Conservation (phyloP, 345 rosid species). For the Passiflora organensis region DNA sequence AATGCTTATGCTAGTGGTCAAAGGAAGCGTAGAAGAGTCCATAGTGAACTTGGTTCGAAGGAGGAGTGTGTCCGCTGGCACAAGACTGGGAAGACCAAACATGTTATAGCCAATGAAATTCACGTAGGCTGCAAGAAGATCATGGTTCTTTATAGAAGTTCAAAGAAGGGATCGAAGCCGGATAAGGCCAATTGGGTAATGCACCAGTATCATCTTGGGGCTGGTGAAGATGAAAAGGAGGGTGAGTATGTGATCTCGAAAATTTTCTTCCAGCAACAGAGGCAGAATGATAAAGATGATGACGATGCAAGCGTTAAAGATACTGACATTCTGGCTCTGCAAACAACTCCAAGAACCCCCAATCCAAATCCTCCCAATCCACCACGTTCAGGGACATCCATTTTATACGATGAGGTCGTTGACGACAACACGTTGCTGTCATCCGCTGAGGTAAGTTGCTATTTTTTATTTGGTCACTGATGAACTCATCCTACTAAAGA, state of each 20-base stretch:
- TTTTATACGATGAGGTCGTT: constrained; percentile 22
- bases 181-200: constrained; percentile 81
- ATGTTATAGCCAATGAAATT: constrained; percentile 52
- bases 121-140: constrained; percentile 80
- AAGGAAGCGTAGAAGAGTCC: constrained; percentile 85
- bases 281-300: constrained; percentile 34
- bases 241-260: constrained; percentile 81
- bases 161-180: constrained; percentile 64
- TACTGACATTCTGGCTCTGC: constrained; percentile 32
- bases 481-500: too few relatives aligned
- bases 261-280: constrained; percentile 56
- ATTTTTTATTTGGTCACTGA: background rate
- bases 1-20: constrained; percentile 93
- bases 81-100: constrained; percentile 86
- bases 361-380: constrained; percentile 55
- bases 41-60: constrained; percentile 27
- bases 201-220: constrained; percentile 89
- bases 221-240: constrained; percentile 55
- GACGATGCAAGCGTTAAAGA: constrained; percentile 25
- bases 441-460: constrained; percentile 31
- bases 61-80: constrained; percentile 89
- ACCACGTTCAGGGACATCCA: constrained; percentile 32
- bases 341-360: constrained; percentile 69
- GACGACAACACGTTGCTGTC: constrained; percentile 18
- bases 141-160: constrained; percentile 80